These are phyloP conservation scores for Saccharomycopsis sp. DNA, from an alignment of 805 yeast species.

Conservation along the genomic window DNA sequence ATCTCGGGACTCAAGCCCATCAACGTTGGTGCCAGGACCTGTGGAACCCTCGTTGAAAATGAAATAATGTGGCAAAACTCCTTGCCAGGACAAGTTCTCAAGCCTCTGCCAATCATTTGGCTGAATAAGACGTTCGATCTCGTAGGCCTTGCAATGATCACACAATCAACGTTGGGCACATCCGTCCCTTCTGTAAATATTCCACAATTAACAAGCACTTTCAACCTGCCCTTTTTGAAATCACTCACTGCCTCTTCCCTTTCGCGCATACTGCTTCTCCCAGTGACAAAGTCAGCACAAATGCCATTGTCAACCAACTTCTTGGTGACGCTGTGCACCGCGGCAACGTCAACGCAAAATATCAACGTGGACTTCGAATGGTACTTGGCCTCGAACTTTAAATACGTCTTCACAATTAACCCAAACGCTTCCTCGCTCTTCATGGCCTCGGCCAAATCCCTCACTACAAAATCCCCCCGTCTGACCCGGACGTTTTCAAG, in stretches of 20 bases:
- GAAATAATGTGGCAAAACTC: conserved; percentile 66
- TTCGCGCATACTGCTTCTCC: conserved; percentile 45
- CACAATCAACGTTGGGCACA: conserved; percentile 78
- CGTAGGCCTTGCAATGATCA: conserved; percentile 75
- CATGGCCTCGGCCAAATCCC: conserved; percentile 43
- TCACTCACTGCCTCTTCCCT: conserved; percentile 45
- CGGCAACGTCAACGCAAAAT: conserved; percentile 69
- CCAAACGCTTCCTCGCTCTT: conserved; percentile 47
- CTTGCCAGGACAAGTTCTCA: conserved; percentile 56
- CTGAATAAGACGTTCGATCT: conserved; percentile 58
- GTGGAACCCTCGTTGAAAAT: conserved; percentile 49
- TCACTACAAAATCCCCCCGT: conserved; percentile 46
- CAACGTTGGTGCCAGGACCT: conserved; percentile 48
- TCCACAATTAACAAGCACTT: conserved; percentile 78
- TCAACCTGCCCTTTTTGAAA: conserved; percentile 53
- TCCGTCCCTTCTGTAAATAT: conserved; percentile 94
- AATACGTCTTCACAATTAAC: conserved; percentile 44
- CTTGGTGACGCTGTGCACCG: conserved; percentile 46
- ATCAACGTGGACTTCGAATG: conserved; percentile 54
- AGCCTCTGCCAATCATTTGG: conserved; percentile 91
- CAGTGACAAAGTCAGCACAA: conserved; percentile 62
- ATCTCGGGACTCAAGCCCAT: conserved; percentile 26
- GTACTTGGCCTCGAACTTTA: conserved; percentile 33
- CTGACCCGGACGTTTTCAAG: conserved; percentile 17
- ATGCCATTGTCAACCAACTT: conserved; percentile 52